Evolutionary conservation across 306 rosid species (phyloP), one percentile per base, ranked within the genome.

Genomic region (Senna siamea): DNA sequence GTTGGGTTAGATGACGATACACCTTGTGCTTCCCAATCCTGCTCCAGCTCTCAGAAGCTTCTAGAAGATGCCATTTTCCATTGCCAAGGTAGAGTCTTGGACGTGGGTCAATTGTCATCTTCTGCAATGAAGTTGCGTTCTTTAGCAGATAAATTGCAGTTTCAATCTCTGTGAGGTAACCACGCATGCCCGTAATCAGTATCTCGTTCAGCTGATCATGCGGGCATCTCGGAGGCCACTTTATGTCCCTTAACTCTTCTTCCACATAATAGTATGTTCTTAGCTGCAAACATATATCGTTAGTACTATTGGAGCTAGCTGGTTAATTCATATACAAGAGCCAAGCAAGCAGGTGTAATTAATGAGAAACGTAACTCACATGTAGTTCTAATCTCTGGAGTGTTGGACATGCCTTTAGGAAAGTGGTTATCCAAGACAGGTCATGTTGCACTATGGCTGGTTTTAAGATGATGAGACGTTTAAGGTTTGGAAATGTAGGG

Each of bases 231-330:
- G 71, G 64, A 47, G 70, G 66, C 57, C 50, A 41, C 10, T 12
- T 26, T 20, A 46, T 56, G 23, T 54, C 18, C 18, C 54, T 50
- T 17, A 34, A 7, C 19, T 69, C 69, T 50, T 68, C 78, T 20
- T 76, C 46, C 56, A 55, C 47, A 14, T 17, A 13, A 9, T n/a
- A 12, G 11, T 32, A 48, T 4, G 66, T 69, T 53, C 75, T 73
- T 23, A 80, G 35, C 87, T 84, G 75, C 69, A 69, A 38, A 76
- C n/a, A n/a, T n/a, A n/a, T n/a, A n/a, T n/a, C n/a, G n/a, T n/a
- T n/a, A n/a, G n/a, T n/a, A n/a, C n/a, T n/a, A n/a, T n/a, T n/a
- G n/a, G n/a, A n/a, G n/a, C n/a, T n/a, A n/a, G n/a, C n/a, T n/a
- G n/a, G n/a, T n/a, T n/a, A n/a, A n/a, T n/a, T n/a, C n/a, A n/a